These are phyloP conservation scores for Calonectria pauciramosa DNA, from an alignment of 2,329 filamentous ascomycete genomes.

Conservation along the genomic window DNA sequence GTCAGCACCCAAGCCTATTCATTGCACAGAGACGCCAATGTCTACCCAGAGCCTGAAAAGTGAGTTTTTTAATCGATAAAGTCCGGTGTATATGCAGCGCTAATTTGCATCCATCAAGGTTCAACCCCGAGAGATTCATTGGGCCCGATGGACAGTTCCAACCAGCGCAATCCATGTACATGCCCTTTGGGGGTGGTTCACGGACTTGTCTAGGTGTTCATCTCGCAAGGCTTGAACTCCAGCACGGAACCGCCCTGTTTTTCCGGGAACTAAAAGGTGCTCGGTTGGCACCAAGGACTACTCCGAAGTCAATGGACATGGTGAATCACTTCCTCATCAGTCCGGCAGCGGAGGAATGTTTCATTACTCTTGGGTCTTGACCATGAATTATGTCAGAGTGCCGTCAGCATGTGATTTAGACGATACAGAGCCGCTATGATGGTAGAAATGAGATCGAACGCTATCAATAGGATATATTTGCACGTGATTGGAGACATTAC, in stretches of 20 bases:
- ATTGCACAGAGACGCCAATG: not conserved
- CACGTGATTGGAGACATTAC: not conserved
- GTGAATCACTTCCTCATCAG: not conserved
- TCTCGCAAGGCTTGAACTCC: not conserved
- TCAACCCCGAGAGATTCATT: not conserved
- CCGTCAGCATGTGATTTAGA: not conserved
- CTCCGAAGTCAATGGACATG: not conserved
- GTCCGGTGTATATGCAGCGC: not conserved
- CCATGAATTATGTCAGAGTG: not conserved
- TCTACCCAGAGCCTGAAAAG: not conserved
- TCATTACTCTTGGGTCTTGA: not conserved
- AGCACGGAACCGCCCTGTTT: not conserved
- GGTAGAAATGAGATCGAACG: not conserved
- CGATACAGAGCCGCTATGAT: not conserved
- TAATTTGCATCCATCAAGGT: not conserved
- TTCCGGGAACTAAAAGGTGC: not conserved
- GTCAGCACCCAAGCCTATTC: slow-evolving; percentile 2
- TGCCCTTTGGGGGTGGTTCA: not conserved
- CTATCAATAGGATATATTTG: not conserved
- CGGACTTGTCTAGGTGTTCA: not conserved
- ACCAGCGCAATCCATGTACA: not conserved
- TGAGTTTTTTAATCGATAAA: not conserved
- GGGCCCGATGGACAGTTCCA: not conserved
- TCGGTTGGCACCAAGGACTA: not conserved
- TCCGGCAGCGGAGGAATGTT: not conserved